A percentile compares a stretch with the other conserved stretches of the same genome.
phyloP scores from a whole-genome alignment of 1,139 yeast genomes.

The Protomyces pachydermus region DNA sequence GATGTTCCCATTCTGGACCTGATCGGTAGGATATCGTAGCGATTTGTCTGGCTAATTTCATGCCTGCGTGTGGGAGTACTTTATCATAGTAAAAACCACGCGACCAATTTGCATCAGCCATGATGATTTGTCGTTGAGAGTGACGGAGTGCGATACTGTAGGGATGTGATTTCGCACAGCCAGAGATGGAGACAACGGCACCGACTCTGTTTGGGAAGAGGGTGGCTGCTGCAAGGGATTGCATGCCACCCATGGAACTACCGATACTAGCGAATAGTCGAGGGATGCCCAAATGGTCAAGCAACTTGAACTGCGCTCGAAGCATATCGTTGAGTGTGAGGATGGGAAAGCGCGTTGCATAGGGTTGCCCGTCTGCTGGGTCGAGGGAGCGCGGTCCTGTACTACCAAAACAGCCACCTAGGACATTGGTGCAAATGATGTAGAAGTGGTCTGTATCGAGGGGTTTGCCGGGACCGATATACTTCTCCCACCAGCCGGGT shows the following conservation, averaged over 20 bases:
- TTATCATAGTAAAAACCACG: conserved; percentile 77
- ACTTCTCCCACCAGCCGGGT: conserved; percentile 95
- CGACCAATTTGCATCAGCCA: conserved; percentile 94
- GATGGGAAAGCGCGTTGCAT: conserved; percentile 86
- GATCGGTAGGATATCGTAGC: conserved; percentile 92
- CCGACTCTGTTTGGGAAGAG: conserved; percentile 55
- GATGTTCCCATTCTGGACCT: conserved; percentile 94
- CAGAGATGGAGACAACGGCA: conserved; percentile 71
- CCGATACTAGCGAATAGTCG: conserved; percentile 78
- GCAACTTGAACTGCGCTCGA: conserved; percentile 71
- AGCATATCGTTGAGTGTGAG: conserved; percentile 85
- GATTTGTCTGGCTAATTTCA: conserved; percentile 88
- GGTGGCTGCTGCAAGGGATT: conserved; percentile 77
- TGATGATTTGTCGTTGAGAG: conserved; percentile 84
- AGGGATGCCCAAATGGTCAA: conserved; percentile 58
- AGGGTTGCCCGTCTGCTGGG: conserved; percentile 63
- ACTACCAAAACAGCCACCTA: conserved; percentile 93
- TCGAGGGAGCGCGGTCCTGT: conserved; percentile 86
- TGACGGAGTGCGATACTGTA: conserved; percentile 90
- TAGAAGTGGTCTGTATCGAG: conserved; percentile 77
- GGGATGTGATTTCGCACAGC: conserved; percentile 92
- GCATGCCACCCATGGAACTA: conserved; percentile 97
- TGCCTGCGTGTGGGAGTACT: conserved; percentile 87
- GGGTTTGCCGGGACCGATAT: conserved; percentile 77
- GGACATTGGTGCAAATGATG: conserved; percentile 79